A percentile compares a stretch with the other conserved stretches of the same genome.
Evolutionary conservation across 768 basidiomycete species (phyloP).

Genomic region (Auriculariales sp.): DNA sequence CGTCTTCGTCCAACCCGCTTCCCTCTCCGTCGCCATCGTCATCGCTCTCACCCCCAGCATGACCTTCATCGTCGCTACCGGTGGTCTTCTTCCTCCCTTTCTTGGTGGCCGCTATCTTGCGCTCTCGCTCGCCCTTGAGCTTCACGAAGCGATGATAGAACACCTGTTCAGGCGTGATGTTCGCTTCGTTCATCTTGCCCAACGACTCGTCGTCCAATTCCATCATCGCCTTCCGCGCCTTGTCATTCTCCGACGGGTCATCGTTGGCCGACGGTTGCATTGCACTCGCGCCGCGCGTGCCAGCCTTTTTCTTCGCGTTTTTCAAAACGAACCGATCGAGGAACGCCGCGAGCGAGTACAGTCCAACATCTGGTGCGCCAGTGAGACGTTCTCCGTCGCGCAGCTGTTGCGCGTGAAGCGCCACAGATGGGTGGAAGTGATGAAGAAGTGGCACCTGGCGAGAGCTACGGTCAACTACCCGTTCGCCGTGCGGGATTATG

Average conservation of each 20-base stretch:
- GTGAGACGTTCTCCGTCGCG: conserved; percentile 59
- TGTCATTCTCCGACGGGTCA: conserved; percentile 33
- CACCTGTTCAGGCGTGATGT: conserved; percentile 6
- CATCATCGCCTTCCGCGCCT: conserved; percentile 31
- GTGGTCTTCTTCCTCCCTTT: conserved; percentile 13
- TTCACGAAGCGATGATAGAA: conserved; percentile 2
- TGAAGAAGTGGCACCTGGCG: conserved; percentile 56
- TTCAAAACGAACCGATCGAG: conserved; percentile 95
- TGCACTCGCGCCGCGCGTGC: conserved; percentile 64
- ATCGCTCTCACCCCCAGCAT: conserved; percentile 9
- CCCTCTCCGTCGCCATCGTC: conserved; percentile 20
- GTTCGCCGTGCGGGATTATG: not conserved
- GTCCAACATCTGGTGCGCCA: conserved; percentile 73
- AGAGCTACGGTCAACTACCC: not conserved
- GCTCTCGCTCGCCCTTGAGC: conserved; percentile 17
- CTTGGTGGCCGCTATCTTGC: conserved; percentile 17
- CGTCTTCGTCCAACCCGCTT: conserved; percentile 45
- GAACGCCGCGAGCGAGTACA: conserved; percentile 90
- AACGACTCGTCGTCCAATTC: conserved; percentile 19
- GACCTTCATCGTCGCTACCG: conserved; percentile 15
- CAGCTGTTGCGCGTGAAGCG: conserved; percentile 75
- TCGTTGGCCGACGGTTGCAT: conserved; percentile 86
- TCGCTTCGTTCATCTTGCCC: conserved; percentile 10
- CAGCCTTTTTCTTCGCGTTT: conserved; percentile 64
- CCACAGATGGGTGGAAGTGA: conserved; percentile 85